Percentiles rank a stretch among this genome's conserved stretches.
phyloP scores from a whole-genome alignment of 345 rosid species.

The Zanthoxylum bungeanum region DNA sequence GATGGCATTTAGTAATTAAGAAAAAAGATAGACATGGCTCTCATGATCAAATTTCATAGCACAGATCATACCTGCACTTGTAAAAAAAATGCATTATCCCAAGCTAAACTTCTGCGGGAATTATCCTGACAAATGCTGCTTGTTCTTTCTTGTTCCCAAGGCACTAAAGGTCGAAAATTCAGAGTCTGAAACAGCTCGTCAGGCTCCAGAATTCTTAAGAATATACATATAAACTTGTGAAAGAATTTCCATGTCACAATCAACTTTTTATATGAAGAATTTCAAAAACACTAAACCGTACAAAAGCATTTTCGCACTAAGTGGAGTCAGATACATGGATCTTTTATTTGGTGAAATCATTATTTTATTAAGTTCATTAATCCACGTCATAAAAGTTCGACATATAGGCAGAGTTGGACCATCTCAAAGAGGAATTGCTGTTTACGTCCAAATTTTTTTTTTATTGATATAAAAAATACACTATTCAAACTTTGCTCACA shows the following conservation, averaged over 20 bases:
- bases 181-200: slow-evolving; percentile 54
- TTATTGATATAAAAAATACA: no score
- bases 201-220: slow-evolving; percentile 55
- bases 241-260: no score
- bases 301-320: no score
- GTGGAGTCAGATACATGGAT: no score
- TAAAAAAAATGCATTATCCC: slow-evolving; percentile 52
- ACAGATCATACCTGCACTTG: slow-evolving; percentile 35
- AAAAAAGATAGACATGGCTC: neutral
- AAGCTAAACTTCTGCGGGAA: slow-evolving; percentile 45
- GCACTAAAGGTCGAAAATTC: slow-evolving; percentile 26
- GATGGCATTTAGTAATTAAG: no score
- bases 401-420: no score
- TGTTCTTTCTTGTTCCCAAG: slow-evolving; percentile 18
- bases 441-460: no score
- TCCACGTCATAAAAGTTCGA: no score
- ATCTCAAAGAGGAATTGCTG: no score
- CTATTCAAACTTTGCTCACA: no score
- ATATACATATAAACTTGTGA: neutral
- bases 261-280: neutral
- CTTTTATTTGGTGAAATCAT: no score
- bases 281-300: neutral
- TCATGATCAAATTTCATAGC: neutral
- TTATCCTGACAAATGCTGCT: slow-evolving; percentile 18
- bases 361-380: no score